Conservation (phyloP, 78 protist genomes). For the Tieghemostelium lacteum region DNA sequence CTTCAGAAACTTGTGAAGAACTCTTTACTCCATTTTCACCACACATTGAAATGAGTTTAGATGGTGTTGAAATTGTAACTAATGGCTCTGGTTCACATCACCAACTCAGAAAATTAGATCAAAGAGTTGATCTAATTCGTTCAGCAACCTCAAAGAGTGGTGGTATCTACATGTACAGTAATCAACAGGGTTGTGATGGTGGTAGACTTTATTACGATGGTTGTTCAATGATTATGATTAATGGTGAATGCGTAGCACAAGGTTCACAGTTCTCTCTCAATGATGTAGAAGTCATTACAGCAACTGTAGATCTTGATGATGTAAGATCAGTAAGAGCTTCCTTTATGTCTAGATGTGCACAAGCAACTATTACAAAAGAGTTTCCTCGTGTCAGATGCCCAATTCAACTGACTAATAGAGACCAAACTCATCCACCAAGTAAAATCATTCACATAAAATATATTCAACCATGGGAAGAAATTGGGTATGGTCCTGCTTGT, state of each 20-base stretch:
- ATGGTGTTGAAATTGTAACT: conserved; percentile 90
- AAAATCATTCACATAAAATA: neutral
- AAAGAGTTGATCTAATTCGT: conserved; percentile 84
- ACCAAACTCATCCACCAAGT: conserved; percentile 7
- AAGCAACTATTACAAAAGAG: conserved; percentile 46
- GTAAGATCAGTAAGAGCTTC: conserved; percentile 45
- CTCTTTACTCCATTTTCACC: conserved; percentile 89
- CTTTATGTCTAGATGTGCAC: conserved; percentile 61
- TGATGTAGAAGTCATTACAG: conserved; percentile 83
- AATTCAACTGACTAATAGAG: conserved; percentile 3
- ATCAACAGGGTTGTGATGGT: conserved; percentile 93
- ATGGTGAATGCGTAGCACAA: conserved; percentile 88
- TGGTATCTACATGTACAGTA: conserved; percentile 74
- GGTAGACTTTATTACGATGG: conserved; percentile 93
- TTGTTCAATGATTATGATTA: conserved; percentile 81
- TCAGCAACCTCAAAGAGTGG: conserved; percentile 80
- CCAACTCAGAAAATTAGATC: conserved; percentile 87
- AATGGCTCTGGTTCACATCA: conserved; percentile 95
- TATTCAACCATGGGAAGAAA: conserved; percentile 78
- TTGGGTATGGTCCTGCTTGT: conserved; percentile 88
- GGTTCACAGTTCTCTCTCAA: conserved; percentile 83
- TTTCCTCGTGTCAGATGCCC: conserved; percentile 73
- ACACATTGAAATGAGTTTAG: conserved; percentile 72
- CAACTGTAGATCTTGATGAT: conserved; percentile 84
- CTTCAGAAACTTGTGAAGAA: conserved; percentile 90